Percentiles rank a stretch among this genome's conserved stretches.
Conservation (phyloP, 768 basidiomycete genomes). For the Leccinum olivaceopallidum region DNA sequence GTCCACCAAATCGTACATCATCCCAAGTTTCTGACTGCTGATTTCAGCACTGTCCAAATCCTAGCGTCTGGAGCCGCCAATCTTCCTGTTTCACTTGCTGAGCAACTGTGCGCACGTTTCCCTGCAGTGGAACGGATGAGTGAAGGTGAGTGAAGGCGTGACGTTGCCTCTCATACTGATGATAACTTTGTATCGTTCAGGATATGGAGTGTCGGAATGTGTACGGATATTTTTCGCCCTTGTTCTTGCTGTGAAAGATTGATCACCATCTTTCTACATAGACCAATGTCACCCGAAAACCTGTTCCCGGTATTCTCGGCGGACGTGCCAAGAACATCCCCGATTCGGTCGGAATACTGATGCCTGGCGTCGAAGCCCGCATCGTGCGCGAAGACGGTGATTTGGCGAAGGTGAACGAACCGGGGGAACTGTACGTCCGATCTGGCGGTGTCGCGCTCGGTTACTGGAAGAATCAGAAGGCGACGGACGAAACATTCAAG, state of each 20-base stretch:
- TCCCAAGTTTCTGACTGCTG: constrained; percentile 42
- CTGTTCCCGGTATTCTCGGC: constrained; percentile 44
- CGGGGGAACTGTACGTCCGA: constrained; percentile 65
- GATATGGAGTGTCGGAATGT: constrained; percentile 72
- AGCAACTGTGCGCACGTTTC: constrained; percentile 40
- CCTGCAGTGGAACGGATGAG: constrained; percentile 34
- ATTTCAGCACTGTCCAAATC: constrained; percentile 51
- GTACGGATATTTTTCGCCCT: constrained; percentile 38
- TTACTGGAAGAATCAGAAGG: constrained; percentile 71
- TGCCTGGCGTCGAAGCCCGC: constrained; percentile 66
- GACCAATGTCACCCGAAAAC: no score
- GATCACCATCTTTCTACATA: constrained; percentile 40
- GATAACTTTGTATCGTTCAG: constrained; percentile 31
- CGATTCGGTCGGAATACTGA: constrained; percentile 56
- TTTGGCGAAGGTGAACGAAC: constrained; percentile 54
- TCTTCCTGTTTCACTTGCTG: constrained; percentile 55
- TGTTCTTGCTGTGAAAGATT: neutral
- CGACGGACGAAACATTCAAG: constrained; percentile 62
- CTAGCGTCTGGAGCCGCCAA: constrained; percentile 75
- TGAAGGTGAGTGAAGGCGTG: constrained; percentile 44
- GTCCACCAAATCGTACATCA: constrained; percentile 65
- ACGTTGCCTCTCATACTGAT: constrained; percentile 6
- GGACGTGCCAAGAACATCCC: constrained; percentile 41
- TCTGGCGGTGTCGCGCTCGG: constrained; percentile 60
- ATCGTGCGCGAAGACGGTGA: constrained; percentile 58